Conservation (phyloP, 176 grass and related monocot genomes). For the Tillandsia fasciculata region DNA sequence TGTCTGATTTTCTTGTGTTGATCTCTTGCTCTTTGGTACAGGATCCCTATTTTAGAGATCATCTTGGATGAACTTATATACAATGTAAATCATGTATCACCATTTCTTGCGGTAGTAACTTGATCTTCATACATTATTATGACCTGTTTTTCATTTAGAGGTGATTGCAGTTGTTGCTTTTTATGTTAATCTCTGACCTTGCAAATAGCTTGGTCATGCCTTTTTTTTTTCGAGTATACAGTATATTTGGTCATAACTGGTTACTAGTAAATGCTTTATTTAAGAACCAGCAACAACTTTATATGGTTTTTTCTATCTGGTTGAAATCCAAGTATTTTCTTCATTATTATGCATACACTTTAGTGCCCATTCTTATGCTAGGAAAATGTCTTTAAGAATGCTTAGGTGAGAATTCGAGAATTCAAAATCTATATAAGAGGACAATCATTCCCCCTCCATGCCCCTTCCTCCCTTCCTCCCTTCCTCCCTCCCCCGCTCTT, state of each 20-base stretch:
- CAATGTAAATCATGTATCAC: conserved; percentile 45
- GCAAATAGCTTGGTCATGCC: not conserved
- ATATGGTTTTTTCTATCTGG: not conserved
- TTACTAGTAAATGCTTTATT: not conserved
- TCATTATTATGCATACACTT: not conserved
- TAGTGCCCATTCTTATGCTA: not conserved
- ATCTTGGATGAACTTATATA: conserved; percentile 93
- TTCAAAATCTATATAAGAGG: not conserved
- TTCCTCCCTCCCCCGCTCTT: not conserved
- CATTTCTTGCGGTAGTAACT: conserved; percentile 67
- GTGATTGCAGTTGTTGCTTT: not conserved
- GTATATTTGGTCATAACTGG: not conserved
- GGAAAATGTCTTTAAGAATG: not conserved
- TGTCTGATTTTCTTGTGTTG: conserved; percentile 23
- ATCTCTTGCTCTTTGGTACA: conserved; percentile 27
- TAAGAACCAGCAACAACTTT: not conserved
- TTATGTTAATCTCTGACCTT: not conserved
- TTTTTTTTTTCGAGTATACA: no score
- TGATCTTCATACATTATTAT: conserved; percentile 3
- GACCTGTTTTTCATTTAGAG: no score
- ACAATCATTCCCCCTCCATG: not conserved
- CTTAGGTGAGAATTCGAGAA: not conserved
- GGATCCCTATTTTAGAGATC: conserved; percentile 66
- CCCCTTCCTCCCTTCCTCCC: not conserved
- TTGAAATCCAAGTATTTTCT: not conserved